Evolutionary conservation across 129 eudicot species (phyloP).

Genomic region (Artemisia argyi): DNA sequence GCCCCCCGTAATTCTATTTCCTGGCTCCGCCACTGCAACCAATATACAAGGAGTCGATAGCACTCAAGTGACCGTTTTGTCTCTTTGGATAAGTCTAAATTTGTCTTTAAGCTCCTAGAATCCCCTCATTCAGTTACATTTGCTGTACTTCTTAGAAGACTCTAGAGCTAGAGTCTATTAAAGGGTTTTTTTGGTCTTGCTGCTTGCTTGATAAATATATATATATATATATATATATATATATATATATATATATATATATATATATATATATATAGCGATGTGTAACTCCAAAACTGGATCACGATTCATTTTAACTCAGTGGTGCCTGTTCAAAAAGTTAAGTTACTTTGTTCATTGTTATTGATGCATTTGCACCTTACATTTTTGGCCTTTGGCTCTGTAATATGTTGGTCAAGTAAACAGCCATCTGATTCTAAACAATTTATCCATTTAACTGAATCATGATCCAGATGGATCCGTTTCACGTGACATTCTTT

Average conservation of each 20-base stretch:
- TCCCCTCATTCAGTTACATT: background rate
- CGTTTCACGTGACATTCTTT: too few species aligned
- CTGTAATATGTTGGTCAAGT: background rate
- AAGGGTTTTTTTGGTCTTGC: background rate
- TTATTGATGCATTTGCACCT: background rate
- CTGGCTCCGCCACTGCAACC: too few species aligned
- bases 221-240: background rate
- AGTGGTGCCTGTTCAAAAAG: background rate
- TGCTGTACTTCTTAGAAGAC: background rate
- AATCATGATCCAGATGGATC: background rate
- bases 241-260: background rate
- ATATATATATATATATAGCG: background rate
- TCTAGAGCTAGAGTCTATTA: background rate
- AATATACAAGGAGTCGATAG: too few species aligned
- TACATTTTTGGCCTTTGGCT: background rate
- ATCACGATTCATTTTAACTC: background rate
- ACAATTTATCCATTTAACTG: background rate
- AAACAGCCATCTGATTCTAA: background rate
- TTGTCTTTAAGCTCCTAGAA: background rate
- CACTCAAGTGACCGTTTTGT: too few species aligned
- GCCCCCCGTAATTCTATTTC: too few species aligned
- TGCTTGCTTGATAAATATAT: background rate
- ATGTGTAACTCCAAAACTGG: background rate
- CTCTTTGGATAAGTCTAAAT: background rate
- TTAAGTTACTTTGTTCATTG: background rate